These are phyloP conservation scores for Fusarium miscanthi DNA, from an alignment of 2,329 filamentous ascomycete species.

Conservation along the genomic window DNA sequence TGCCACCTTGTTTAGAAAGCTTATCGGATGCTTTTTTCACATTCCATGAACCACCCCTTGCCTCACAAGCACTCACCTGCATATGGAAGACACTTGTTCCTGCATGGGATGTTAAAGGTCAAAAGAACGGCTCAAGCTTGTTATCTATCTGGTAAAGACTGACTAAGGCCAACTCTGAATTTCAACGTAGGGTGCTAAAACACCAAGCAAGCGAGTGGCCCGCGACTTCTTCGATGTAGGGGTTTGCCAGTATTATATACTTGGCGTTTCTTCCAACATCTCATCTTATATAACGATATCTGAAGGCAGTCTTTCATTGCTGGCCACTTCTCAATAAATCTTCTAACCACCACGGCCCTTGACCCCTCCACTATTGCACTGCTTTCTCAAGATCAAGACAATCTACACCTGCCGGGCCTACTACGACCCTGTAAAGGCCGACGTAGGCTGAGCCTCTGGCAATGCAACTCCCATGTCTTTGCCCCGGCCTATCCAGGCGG, in stretches of 20 bases:
- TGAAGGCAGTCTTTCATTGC: slow-evolving; percentile 9
- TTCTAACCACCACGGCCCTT: slow-evolving; percentile 11
- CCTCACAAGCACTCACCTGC: background rate
- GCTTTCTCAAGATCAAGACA: slow-evolving; percentile 45
- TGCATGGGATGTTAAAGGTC: background rate
- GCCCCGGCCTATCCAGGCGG: slow-evolving; percentile 33
- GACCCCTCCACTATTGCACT: slow-evolving; percentile 37
- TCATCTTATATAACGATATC: slow-evolving; percentile 8
- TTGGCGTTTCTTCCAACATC: slow-evolving; percentile 22
- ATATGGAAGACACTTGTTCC: background rate
- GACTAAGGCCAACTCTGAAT: slow-evolving; percentile 41
- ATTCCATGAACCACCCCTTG: slow-evolving; percentile 13
- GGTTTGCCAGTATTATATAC: slow-evolving; percentile 6
- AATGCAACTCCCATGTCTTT: slow-evolving; percentile 37
- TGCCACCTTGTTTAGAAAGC: background rate
- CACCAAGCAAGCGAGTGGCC: slow-evolving; percentile 27
- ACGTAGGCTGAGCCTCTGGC: slow-evolving; percentile 35
- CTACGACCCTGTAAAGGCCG: slow-evolving; percentile 34
- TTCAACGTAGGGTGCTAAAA: slow-evolving; percentile 27
- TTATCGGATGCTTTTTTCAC: background rate
- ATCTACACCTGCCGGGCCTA: slow-evolving; percentile 44
- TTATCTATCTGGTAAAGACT: slow-evolving; percentile 43
- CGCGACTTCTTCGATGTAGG: slow-evolving; percentile 15
- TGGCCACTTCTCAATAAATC: slow-evolving; percentile 13
- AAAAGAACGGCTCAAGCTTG: slow-evolving; percentile 43